phyloP scores from a whole-genome alignment of 805 yeast genomes.

The Metschnikowia dekortorum region DNA sequence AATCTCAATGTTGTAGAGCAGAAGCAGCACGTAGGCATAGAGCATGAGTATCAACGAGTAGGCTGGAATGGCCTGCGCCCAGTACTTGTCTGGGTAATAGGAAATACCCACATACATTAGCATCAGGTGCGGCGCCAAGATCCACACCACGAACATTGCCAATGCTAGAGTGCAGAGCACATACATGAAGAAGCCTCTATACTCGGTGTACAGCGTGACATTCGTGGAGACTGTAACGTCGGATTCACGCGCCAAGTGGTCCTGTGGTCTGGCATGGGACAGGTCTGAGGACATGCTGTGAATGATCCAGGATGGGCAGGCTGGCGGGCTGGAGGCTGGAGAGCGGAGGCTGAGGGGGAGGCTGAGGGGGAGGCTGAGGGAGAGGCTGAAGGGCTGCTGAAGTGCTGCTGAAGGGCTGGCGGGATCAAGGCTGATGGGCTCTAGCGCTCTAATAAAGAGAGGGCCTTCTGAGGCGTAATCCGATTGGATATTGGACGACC shows the following conservation, averaged over 20 bases:
- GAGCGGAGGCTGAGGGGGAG: no score
- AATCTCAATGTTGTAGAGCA: conserved; percentile 72
- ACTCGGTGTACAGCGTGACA: conserved; percentile 63
- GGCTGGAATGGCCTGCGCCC: conserved; percentile 81
- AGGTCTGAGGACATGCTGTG: background rate
- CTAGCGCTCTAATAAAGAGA: no score
- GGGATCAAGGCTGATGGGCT: no score
- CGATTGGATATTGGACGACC: no score
- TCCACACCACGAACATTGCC: conserved; percentile 62
- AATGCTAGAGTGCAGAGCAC: conserved; percentile 59
- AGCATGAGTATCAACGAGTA: conserved; percentile 66
- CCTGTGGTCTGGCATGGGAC: conserved; percentile 20
- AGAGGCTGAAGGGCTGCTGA: no score
- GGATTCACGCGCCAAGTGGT: conserved; percentile 57
- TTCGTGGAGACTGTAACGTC: conserved; percentile 57
- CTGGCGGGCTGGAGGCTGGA: no score
- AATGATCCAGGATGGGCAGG: no score
- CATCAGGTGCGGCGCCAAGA: conserved; percentile 59
- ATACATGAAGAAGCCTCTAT: conserved; percentile 82
- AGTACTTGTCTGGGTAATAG: conserved; percentile 85
- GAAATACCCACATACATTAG: conserved; percentile 52
- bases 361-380: no score
- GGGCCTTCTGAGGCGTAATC: no score
- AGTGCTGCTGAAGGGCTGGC: no score
- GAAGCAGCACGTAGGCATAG: conserved; percentile 66